Conservation (phyloP, 148 eudicot genomes). For the Polygonum maritimum region DNA sequence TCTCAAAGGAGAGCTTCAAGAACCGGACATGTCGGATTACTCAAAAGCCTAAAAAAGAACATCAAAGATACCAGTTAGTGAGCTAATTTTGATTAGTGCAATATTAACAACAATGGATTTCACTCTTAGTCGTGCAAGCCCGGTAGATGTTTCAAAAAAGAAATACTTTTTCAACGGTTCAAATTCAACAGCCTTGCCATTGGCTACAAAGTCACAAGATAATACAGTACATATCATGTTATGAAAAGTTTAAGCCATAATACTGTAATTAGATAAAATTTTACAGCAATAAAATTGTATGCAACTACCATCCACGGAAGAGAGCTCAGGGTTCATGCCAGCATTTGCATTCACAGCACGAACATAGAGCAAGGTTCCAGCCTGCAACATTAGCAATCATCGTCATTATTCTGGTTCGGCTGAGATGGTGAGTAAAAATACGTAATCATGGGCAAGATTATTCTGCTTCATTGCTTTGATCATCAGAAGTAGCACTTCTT, state of each 20-base stretch:
- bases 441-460: not conserved
- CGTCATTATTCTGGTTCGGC: too few relatives aligned
- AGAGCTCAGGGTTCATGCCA: conserved; percentile 92
- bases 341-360: conserved; percentile 83
- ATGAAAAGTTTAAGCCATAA: conserved; percentile 2
- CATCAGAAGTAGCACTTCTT: not conserved
- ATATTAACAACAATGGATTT: not conserved
- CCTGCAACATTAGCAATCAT: conserved; percentile 30
- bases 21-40: conserved; percentile 74
- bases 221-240: conserved; percentile 8
- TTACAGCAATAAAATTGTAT: not conserved
- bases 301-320: conserved; percentile 80
- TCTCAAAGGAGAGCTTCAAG: conserved; percentile 88
- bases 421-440: too few relatives aligned
- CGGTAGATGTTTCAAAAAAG: conserved; percentile 86
- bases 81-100: not conserved
- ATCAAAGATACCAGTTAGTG: not conserved
- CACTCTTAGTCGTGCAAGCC: conserved; percentile 77
- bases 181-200: conserved; percentile 82
- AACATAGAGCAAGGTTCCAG: conserved; percentile 73
- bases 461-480: not conserved
- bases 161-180: conserved; percentile 86
- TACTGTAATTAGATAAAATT: not conserved
- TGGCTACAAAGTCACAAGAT: conserved; percentile 30
- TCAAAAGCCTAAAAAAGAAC: conserved; percentile 47